phyloP scores from a whole-genome alignment of 1,284 basidiomycete species.

The Sporisorium iseilematis-ciliati region DNA sequence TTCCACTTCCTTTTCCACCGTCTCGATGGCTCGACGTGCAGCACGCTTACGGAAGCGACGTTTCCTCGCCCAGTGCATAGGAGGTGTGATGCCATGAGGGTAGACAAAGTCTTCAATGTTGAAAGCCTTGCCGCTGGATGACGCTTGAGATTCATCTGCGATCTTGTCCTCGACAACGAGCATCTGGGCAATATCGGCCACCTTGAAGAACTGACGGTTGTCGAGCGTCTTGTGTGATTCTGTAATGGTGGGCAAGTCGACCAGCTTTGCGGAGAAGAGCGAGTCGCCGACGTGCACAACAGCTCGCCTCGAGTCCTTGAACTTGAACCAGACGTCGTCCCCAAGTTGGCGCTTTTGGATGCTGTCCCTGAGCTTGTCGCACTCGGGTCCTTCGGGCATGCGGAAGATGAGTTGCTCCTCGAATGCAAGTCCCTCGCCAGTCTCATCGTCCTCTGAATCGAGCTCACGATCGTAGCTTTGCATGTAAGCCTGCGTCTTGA shows the following conservation, averaged over 20 bases:
- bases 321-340: conserved; percentile 94
- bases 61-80: conserved; percentile 89
- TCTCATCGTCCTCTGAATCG: conserved; percentile 90
- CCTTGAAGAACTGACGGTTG: conserved; percentile 93
- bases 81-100: conserved; percentile 96
- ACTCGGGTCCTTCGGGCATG: conserved; percentile 82
- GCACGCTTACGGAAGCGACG: conserved; percentile 91
- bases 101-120: conserved; percentile 97
- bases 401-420: conserved; percentile 97
- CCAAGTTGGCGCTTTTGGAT: conserved; percentile 81
- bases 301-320: conserved; percentile 94
- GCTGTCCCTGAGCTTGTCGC: conserved; percentile 72
- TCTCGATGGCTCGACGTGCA: conserved; percentile 91
- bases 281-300: conserved; percentile 87
- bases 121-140: conserved; percentile 80
- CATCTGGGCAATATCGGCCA: conserved; percentile 90
- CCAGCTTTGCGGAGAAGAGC: conserved; percentile 89
- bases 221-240: conserved; percentile 97
- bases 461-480: conserved; percentile 81
- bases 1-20: conserved; percentile 96
- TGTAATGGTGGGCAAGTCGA: conserved; percentile 93
- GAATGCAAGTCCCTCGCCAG: conserved; percentile 77
- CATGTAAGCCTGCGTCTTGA: conserved; percentile 68
- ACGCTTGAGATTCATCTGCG: conserved; percentile 75
- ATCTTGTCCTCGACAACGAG: conserved; percentile 63